A percentile compares a stretch with the other conserved stretches of the same genome.
phyloP scores from a whole-genome alignment of 331 rosid species.

The Malus hybrid region DNA sequence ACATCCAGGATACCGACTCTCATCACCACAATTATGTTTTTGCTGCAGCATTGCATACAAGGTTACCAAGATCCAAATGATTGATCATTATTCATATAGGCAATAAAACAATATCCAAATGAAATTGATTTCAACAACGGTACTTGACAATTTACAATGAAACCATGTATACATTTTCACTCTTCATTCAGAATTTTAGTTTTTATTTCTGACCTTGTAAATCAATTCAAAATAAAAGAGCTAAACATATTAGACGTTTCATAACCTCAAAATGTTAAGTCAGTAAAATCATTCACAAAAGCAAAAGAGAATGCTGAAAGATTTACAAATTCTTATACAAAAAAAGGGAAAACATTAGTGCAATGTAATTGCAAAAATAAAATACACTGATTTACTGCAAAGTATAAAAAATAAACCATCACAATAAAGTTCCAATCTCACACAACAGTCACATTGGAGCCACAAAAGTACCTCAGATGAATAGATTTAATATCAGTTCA shows the following conservation, averaged over 20 bases:
- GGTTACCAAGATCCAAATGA: neutral
- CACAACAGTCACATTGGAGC: neutral
- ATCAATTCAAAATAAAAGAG: neutral
- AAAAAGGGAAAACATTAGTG: neutral
- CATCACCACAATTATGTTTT: neutral
- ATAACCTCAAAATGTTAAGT: neutral
- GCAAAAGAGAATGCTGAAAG: neutral
- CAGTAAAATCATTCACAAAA: neutral
- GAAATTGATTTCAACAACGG: neutral
- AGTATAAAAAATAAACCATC: neutral
- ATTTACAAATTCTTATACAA: neutral
- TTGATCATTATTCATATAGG: neutral
- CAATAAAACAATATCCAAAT: neutral
- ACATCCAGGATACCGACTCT: neutral
- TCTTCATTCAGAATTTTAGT: neutral
- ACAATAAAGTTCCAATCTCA: neutral
- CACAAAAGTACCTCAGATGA: neutral
- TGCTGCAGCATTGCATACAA: neutral
- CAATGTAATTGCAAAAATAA: neutral
- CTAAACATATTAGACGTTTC: neutral
- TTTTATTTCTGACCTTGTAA: neutral
- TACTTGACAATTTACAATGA: neutral
- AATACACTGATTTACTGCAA: neutral
- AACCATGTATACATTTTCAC: neutral
- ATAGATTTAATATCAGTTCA: neutral